Evolutionary conservation across 768 basidiomycete species (phyloP).

Genomic region (Termitomyces sp.): DNA sequence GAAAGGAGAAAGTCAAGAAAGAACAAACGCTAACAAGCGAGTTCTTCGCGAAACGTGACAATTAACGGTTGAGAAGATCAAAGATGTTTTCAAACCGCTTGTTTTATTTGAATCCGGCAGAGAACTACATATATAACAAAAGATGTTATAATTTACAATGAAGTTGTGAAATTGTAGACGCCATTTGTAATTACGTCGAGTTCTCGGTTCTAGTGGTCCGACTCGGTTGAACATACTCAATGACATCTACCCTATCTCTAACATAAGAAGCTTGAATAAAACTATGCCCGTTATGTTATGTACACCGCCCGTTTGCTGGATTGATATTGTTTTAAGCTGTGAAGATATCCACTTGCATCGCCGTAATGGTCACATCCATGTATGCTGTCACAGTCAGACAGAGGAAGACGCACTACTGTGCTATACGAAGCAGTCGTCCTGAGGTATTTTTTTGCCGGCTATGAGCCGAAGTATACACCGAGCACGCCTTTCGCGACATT

Average conservation of each 20-base stretch:
- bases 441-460: slow-evolving; percentile 5
- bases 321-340: too few species aligned
- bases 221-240: background rate
- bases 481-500: slow-evolving; percentile 86
- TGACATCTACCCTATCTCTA: background rate
- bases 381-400: background rate
- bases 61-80: slow-evolving; percentile 9
- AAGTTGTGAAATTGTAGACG: background rate
- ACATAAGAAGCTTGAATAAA: background rate
- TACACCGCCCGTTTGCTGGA: background rate
- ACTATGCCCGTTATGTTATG: background rate
- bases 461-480: slow-evolving; percentile 66
- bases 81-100: background rate
- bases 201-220: background rate
- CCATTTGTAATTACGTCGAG: background rate
- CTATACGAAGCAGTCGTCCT: background rate
- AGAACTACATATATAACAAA: background rate
- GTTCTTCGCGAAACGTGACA: slow-evolving; percentile 18
- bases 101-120: background rate
- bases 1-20: slow-evolving; percentile 8
- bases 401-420: too few species aligned
- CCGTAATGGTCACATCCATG: background rate
- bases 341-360: background rate
- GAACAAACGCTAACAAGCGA: slow-evolving; percentile 11
- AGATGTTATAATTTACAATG: background rate